Percentiles rank a stretch among this genome's conserved stretches.
phyloP scores from a whole-genome alignment of 2,329 filamentous ascomycete genomes.

The Ophiostoma montium region DNA sequence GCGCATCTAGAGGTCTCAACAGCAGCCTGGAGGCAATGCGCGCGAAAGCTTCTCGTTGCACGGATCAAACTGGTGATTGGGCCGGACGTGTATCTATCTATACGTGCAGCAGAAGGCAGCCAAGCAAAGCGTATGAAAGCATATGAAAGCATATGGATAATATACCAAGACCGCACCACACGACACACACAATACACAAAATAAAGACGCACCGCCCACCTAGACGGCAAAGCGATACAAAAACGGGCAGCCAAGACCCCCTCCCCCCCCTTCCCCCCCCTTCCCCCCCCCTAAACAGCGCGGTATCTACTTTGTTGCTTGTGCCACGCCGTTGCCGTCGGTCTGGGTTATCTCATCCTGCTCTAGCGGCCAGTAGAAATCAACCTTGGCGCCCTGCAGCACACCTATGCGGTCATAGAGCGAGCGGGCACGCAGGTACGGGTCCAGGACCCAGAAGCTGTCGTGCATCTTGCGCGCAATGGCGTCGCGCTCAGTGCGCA shows the following conservation, averaged over 20 bases:
- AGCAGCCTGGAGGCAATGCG: too few relatives aligned
- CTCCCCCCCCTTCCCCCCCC: too few relatives aligned
- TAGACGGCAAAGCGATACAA: too few relatives aligned
- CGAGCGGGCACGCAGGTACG: slow-evolving; percentile 69
- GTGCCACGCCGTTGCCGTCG: slow-evolving; percentile 16
- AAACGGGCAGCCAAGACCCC: too few relatives aligned
- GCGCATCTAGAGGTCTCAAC: slow-evolving; percentile 53
- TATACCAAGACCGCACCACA: too few relatives aligned
- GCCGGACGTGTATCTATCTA: not conserved
- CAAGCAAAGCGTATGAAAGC: not conserved
- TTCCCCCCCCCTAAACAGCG: too few relatives aligned
- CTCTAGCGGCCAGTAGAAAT: slow-evolving; percentile 45
- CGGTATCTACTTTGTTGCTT: slow-evolving; percentile 24
- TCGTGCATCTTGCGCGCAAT: slow-evolving; percentile 50
- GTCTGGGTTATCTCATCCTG: slow-evolving; percentile 12
- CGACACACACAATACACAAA: too few relatives aligned
- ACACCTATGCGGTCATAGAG: slow-evolving; percentile 72
- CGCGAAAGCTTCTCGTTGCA: too few relatives aligned
- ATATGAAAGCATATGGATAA: too few relatives aligned
- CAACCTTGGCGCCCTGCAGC: slow-evolving; percentile 51
- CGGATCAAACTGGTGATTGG: too few relatives aligned
- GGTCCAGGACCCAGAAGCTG: slow-evolving; percentile 84
- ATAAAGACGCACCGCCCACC: too few relatives aligned
- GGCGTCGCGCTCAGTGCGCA: slow-evolving; percentile 43
- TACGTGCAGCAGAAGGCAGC: not conserved